A percentile compares a stretch with the other conserved stretches of the same genome.
Evolutionary conservation across 345 rosid genomes (phyloP).

Genomic region (Punica granatum): DNA sequence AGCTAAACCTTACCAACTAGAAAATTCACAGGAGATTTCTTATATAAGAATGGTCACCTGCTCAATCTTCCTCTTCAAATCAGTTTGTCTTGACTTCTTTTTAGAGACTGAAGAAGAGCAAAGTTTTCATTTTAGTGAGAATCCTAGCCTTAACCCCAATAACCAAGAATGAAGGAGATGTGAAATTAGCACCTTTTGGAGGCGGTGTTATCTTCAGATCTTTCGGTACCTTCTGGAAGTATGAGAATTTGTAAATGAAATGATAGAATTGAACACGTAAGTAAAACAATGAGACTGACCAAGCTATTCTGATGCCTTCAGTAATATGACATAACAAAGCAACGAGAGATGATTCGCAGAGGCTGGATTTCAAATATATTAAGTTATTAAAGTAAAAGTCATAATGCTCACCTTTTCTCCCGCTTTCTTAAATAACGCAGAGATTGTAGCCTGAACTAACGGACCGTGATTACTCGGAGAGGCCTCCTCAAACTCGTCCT

Average conservation of each 20-base stretch:
- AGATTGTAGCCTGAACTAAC: constrained; percentile 71
- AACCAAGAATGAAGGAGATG: constrained; percentile 15
- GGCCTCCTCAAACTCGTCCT: constrained; percentile 28
- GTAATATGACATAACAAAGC: not conserved
- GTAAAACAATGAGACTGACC: not conserved
- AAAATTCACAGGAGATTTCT: not conserved
- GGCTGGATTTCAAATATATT: not conserved
- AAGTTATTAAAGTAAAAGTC: not conserved
- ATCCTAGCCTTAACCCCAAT: constrained; percentile 1
- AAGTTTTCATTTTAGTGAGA: constrained; percentile 10
- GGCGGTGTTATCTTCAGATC: constrained; percentile 24
- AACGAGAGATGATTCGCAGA: not conserved
- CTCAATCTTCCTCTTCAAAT: constrained; percentile 23
- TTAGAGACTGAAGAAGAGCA: constrained; percentile 27
- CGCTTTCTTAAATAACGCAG: constrained; percentile 66
- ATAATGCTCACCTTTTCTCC: constrained; percentile 42
- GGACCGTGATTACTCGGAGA: constrained; percentile 26
- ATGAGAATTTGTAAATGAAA: constrained; percentile 15
- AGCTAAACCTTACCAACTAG: too few species aligned
- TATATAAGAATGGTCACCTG: constrained; percentile 17
- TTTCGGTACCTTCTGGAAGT: constrained; percentile 25
- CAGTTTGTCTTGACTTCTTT: constrained; percentile 21
- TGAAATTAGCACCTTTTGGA: constrained; percentile 26
- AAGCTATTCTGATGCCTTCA: not conserved
- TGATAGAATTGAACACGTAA: not conserved